phyloP scores from a whole-genome alignment of 768 basidiomycete species.

The Calocera cornea region DNA sequence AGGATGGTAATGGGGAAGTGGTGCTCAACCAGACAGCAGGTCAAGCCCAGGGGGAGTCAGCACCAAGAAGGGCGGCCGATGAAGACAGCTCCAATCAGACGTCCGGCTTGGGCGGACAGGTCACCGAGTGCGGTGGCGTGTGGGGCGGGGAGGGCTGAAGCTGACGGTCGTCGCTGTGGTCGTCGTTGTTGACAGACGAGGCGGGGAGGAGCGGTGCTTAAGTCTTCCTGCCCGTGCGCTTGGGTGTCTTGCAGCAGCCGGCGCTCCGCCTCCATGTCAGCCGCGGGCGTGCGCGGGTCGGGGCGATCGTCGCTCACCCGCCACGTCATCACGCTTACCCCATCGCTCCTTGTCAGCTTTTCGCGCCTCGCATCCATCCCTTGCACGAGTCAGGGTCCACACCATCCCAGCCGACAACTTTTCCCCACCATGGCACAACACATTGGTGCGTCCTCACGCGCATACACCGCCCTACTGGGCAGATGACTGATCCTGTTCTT shows the following conservation, averaged over 20 bases:
- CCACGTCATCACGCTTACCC: no score
- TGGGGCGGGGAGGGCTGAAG: no score
- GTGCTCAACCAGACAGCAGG: conserved; percentile 4
- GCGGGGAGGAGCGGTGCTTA: background rate
- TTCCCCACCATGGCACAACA: background rate
- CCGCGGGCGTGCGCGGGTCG: background rate
- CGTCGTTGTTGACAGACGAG: background rate
- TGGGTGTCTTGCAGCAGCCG: background rate
- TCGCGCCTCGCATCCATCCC: background rate
- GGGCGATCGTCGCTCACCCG: background rate
- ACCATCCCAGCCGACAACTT: background rate
- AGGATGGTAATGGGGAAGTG: background rate
- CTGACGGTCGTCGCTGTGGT: background rate
- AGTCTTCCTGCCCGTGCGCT: background rate
- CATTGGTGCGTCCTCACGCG: background rate
- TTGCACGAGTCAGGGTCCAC: background rate
- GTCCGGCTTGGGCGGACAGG: background rate
- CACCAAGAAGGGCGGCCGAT: background rate
- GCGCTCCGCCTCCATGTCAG: background rate
- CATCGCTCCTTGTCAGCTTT: background rate
- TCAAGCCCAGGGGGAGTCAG: background rate
- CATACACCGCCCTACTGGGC: background rate
- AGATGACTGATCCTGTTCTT: no score
- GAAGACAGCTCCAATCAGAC: conserved; percentile 3
- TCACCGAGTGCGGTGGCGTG: no score